phyloP scores from a whole-genome alignment of 2,329 filamentous ascomycete genomes.

The Thielaviopsis ethacetica region DNA sequence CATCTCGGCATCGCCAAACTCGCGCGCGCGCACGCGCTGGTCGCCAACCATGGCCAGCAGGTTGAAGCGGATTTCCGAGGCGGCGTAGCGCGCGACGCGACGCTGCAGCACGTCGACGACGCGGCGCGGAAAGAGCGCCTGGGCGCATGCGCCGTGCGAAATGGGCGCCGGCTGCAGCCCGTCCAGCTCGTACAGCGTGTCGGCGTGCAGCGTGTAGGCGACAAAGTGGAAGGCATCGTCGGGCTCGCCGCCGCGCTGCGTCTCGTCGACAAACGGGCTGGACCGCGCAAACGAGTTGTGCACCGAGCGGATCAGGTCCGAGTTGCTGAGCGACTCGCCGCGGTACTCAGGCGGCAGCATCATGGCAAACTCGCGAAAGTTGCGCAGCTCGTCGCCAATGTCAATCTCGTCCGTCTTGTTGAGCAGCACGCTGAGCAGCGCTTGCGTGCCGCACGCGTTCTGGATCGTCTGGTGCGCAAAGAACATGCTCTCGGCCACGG shows the following conservation, averaged over 20 bases:
- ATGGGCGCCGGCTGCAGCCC: constrained; percentile 89
- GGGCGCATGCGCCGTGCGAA: constrained; percentile 58
- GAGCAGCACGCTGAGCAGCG: constrained; percentile 75
- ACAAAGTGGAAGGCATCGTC: constrained; percentile 98
- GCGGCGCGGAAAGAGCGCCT: constrained; percentile 57
- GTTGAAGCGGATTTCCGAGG: constrained; percentile 87
- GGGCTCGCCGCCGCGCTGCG: constrained; percentile 49
- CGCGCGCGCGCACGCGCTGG: constrained; percentile 55
- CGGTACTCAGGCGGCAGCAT: constrained; percentile 61
- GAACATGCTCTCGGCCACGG: constrained; percentile 63
- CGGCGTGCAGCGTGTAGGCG: constrained; percentile 72
- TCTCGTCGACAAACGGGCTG: constrained; percentile 88
- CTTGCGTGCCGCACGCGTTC: constrained; percentile 95
- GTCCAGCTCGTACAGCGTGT: constrained; percentile 81
- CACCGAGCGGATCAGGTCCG: constrained; percentile 54
- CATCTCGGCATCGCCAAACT: constrained; percentile 68
- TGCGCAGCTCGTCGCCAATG: constrained; percentile 51
- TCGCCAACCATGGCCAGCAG: constrained; percentile 84
- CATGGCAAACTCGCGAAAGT: constrained; percentile 80
- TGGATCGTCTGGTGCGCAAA: constrained; percentile 97
- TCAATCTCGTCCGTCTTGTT: constrained; percentile 62
- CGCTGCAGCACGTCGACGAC: constrained; percentile 78
- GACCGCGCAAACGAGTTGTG: constrained; percentile 84
- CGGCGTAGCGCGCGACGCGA: constrained; percentile 70
- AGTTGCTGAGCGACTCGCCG: constrained; percentile 44